Evolutionary conservation across 139 green algal species (phyloP).

Genomic region (Tetraselmis striata): DNA sequence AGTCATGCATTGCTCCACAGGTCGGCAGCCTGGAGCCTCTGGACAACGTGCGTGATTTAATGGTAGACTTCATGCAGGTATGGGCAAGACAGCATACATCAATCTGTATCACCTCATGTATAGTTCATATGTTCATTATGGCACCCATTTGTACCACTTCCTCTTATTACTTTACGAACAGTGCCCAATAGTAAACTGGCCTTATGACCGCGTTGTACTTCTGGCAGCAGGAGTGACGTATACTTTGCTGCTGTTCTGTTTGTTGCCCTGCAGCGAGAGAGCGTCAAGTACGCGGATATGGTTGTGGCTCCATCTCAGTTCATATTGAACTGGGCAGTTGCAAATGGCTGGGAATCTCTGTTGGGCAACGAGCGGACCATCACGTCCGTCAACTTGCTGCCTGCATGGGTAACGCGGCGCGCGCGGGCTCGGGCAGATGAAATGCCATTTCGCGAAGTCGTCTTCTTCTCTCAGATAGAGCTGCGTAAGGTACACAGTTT

Average conservation of each 20-base stretch:
- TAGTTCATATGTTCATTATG: too few species aligned
- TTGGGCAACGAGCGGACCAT: not conserved
- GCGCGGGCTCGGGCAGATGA: not conserved
- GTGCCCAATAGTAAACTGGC: too few species aligned
- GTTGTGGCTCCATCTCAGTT: conserved; percentile 8
- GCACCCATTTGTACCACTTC: too few species aligned
- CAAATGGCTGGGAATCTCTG: not conserved
- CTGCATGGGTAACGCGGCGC: conserved; percentile 4
- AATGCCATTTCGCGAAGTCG: not conserved
- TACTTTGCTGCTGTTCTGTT: too few species aligned
- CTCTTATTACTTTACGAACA: too few species aligned
- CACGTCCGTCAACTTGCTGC: not conserved
- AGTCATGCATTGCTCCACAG: too few species aligned
- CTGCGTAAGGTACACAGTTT: conserved; percentile 2
- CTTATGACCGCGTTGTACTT: too few species aligned
- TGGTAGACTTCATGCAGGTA: not conserved
- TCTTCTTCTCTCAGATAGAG: conserved; percentile 11
- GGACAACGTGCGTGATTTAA: conserved; percentile 5
- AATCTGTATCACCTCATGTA: not conserved
- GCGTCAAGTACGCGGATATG: not conserved
- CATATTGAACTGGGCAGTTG: conserved; percentile 11
- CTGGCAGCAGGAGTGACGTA: too few species aligned
- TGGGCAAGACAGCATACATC: not conserved
- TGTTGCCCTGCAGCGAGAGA: conserved; percentile 13
- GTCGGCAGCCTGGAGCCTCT: conserved; percentile 6